Evolutionary conservation across 2,329 filamentous ascomycete species (phyloP).

Genomic region (Nemania diffusa): DNA sequence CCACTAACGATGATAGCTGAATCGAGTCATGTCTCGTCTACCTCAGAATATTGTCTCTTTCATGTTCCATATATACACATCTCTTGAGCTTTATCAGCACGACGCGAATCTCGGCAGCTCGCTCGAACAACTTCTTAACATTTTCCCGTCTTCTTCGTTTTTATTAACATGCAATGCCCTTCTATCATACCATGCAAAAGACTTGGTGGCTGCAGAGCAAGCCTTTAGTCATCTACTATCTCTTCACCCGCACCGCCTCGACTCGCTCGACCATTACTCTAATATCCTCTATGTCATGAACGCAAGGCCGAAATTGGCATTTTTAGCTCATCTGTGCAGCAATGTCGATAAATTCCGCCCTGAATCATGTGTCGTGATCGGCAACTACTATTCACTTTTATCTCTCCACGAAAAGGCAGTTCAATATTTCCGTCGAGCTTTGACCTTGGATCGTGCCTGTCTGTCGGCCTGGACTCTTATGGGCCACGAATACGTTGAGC

Average conservation of each 20-base stretch:
- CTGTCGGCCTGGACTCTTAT: conserved; percentile 97
- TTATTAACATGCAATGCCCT: conserved; percentile 90
- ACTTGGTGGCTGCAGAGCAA: conserved; percentile 74
- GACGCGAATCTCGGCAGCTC: conserved; percentile 78
- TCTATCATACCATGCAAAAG: conserved; percentile 89
- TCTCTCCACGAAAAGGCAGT: conserved; percentile 98
- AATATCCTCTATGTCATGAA: conserved; percentile 97
- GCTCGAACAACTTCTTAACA: conserved; percentile 79
- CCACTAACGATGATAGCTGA: conserved; percentile 65
- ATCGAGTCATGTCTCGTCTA: conserved; percentile 75
- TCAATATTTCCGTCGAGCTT: conserved; percentile 93
- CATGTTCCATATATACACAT: conserved; percentile 92
- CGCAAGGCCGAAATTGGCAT: conserved; percentile 86
- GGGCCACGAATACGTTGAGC: conserved; percentile 98
- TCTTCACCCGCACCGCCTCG: conserved; percentile 77
- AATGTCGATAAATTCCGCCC: conserved; percentile 95
- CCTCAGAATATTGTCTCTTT: conserved; percentile 92
- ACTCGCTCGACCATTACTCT: conserved; percentile 94
- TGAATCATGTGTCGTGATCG: conserved; percentile 95
- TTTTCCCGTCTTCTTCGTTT: conserved; percentile 91
- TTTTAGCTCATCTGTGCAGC: conserved; percentile 89
- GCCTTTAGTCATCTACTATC: conserved; percentile 84
- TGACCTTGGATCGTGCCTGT: conserved; percentile 90
- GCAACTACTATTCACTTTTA: conserved; percentile 95
- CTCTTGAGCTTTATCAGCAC: conserved; percentile 90